phyloP scores from a whole-genome alignment of 2,329 filamentous ascomycete species.

The Calonectria multiphialidica region DNA sequence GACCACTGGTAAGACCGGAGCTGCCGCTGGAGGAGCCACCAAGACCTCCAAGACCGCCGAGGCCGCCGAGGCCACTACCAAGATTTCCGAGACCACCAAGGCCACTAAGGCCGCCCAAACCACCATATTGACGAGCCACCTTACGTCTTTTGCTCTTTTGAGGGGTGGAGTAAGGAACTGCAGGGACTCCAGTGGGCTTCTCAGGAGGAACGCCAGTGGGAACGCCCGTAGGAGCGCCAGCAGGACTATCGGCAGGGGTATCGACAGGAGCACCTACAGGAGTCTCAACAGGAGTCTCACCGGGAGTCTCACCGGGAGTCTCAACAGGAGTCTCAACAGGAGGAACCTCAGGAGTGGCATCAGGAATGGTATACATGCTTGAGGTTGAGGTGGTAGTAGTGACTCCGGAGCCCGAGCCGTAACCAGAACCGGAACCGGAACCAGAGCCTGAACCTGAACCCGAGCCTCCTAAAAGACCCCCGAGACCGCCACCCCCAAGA shows the following conservation, averaged over 20 bases:
- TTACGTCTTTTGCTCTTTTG: background rate
- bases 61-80: background rate
- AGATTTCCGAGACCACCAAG: background rate
- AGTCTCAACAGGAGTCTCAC: background rate
- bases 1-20: background rate
- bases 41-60: slow-evolving; percentile 5
- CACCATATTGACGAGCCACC: background rate
- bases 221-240: no score
- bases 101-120: background rate
- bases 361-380: background rate
- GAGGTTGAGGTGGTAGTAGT: background rate
- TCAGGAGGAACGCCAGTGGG: no score
- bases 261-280: background rate
- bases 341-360: background rate
- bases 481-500: background rate
- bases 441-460: background rate
- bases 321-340: background rate
- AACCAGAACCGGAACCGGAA: background rate
- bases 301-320: background rate
- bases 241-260: background rate
- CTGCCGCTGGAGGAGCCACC: slow-evolving; percentile 14
- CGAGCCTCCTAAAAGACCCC: background rate
- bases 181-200: background rate
- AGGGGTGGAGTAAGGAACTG: background rate
- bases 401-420: background rate